Percentiles rank a stretch among this genome's conserved stretches.
Conservation (phyloP, 2,329 filamentous ascomycete species). For the Alternaria ventricosa region DNA sequence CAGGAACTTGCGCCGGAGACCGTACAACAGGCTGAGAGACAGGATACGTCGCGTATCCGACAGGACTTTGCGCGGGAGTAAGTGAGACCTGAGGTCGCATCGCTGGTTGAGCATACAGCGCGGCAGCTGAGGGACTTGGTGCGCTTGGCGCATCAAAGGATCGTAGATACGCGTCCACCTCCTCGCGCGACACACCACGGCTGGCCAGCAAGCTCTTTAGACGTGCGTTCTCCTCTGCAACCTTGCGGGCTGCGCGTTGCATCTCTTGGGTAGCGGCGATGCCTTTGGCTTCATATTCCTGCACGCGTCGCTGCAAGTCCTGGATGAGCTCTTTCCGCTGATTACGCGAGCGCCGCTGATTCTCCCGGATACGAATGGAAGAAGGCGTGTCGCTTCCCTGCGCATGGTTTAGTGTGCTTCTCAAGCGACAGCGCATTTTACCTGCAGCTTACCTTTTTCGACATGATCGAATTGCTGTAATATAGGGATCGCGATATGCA, state of each 20-base stretch:
- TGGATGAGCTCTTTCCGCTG: constrained; percentile 73
- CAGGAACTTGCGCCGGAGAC: background rate
- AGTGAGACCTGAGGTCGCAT: background rate
- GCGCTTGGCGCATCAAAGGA: constrained; percentile 12
- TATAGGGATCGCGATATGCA: background rate
- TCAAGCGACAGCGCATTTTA: too few species aligned
- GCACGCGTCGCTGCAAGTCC: constrained; percentile 68
- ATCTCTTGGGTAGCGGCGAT: constrained; percentile 71
- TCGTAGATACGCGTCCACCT: constrained; percentile 29
- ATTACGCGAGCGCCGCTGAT: constrained; percentile 74
- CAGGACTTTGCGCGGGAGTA: background rate
- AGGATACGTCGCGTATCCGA: background rate
- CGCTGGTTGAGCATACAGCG: background rate
- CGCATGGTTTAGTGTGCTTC: background rate
- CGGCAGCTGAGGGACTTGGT: background rate
- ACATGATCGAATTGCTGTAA: background rate
- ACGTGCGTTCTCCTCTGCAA: constrained; percentile 70
- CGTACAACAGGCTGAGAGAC: background rate
- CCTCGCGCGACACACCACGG: constrained; percentile 26
- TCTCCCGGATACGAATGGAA: constrained; percentile 68
- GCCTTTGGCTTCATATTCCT: constrained; percentile 67
- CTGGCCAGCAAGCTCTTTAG: constrained; percentile 62
- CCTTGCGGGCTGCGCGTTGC: constrained; percentile 70
- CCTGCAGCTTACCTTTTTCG: constrained; percentile 2
- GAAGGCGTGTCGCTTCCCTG: constrained; percentile 39